These are phyloP conservation scores for Zostera marina DNA, from an alignment of 116 monocot species.

Conservation along the genomic window DNA sequence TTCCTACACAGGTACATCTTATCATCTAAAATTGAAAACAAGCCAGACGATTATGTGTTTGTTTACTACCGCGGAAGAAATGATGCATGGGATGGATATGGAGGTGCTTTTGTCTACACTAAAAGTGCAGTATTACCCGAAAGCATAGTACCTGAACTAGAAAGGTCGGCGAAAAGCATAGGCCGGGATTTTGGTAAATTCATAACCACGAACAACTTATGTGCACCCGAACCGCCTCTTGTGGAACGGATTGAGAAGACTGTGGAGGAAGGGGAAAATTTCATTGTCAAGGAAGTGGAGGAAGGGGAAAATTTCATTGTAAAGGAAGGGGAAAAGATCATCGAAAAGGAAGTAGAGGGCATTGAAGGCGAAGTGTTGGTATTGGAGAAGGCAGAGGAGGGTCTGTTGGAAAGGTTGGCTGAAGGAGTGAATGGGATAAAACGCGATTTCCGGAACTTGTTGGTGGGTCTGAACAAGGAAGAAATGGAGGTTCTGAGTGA, in stretches of 20 bases:
- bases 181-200: conserved; percentile 65
- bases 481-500: conserved; percentile 78
- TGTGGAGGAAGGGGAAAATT: conserved; percentile 77
- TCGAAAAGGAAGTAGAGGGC: conserved; percentile 61
- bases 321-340: conserved; percentile 57
- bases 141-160: conserved; percentile 68
- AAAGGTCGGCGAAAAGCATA: conserved; percentile 46
- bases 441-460: conserved; percentile 34
- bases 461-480: conserved; percentile 50
- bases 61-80: conserved; percentile 82
- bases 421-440: conserved; percentile 46
- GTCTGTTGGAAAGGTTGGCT: conserved; percentile 41
- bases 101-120: conserved; percentile 81
- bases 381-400: conserved; percentile 39
- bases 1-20: conserved; percentile 56
- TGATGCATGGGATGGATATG: conserved; percentile 97
- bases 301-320: conserved; percentile 71
- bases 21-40: conserved; percentile 68
- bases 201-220: conserved; percentile 72
- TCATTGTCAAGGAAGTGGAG: conserved; percentile 65
- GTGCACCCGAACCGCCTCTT: conserved; percentile 81
- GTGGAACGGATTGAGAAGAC: conserved; percentile 82
- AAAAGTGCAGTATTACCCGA: conserved; percentile 49
- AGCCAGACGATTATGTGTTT: conserved; percentile 72
- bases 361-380: conserved; percentile 36